These are phyloP conservation scores for Cladochytrium tenue DNA, from an alignment of 371 early-diverging fungal species.

Conservation along the genomic window DNA sequence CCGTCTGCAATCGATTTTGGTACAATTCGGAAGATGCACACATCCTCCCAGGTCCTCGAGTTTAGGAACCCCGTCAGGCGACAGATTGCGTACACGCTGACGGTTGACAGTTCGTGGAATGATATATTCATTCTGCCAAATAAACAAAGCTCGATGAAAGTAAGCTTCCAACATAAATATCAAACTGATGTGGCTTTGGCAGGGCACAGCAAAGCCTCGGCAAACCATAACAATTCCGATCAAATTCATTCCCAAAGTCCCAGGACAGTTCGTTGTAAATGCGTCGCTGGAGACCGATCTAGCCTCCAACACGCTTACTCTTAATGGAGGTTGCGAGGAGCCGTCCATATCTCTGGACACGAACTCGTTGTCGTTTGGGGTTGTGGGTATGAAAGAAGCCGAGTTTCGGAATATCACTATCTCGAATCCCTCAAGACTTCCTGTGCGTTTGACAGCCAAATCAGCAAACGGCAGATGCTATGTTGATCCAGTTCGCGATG, in stretches of 20 bases:
- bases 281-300: constrained; percentile 41
- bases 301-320: constrained; percentile 28
- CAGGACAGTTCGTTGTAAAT: constrained; percentile 24
- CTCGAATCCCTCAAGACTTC: constrained; percentile 35
- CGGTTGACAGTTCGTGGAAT: constrained; percentile 28
- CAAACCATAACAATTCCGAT: constrained; percentile 25
- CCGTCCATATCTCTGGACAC: constrained; percentile 30
- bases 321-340: constrained; percentile 37
- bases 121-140: constrained; percentile 35
- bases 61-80: constrained; percentile 46
- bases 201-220: constrained; percentile 39
- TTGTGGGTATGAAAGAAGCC: constrained; percentile 47
- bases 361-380: constrained; percentile 39
- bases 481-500: too few species aligned
- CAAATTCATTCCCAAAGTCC: constrained; percentile 38
- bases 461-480: constrained; percentile 15
- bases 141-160: neutral
- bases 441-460: constrained; percentile 25
- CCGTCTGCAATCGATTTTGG: constrained; percentile 40
- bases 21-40: constrained; percentile 17
- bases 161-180: neutral
- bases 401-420: constrained; percentile 40
- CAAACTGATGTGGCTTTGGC: neutral
- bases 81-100: constrained; percentile 37
- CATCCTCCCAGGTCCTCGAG: constrained; percentile 16